Evolutionary conservation across 2,329 filamentous ascomycete species (phyloP).

Genomic region (Leptographium wingfieldii): DNA sequence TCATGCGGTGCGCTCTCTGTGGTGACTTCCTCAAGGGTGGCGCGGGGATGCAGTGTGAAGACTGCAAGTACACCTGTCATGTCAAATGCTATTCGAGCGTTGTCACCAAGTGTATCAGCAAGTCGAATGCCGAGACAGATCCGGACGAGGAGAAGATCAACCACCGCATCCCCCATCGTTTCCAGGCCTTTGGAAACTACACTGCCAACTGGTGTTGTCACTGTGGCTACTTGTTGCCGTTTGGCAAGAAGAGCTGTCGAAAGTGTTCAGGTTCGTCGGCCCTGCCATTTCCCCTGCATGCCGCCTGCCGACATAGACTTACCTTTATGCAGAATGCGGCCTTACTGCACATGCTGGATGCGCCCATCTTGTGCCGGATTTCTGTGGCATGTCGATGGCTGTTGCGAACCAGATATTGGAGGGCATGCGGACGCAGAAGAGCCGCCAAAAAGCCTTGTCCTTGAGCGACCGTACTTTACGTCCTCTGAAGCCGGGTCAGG

Average conservation of each 20-base stretch:
- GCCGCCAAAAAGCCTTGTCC: slow-evolving; percentile 42
- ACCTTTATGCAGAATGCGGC: slow-evolving; percentile 57
- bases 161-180: slow-evolving; percentile 94
- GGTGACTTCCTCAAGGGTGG: slow-evolving; percentile 98
- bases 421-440: slow-evolving; percentile 68
- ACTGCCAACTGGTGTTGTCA: slow-evolving; percentile 99
- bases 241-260: slow-evolving; percentile 89
- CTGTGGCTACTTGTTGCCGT: slow-evolving; percentile 88
- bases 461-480: slow-evolving; percentile 58
- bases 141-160: slow-evolving; percentile 99
- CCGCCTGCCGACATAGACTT: slow-evolving; percentile 11
- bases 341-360: slow-evolving; percentile 87
- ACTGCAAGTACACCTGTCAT: slow-evolving; percentile 99
- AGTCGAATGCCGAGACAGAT: slow-evolving; percentile 96
- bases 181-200: slow-evolving; percentile 93
- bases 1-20: slow-evolving; percentile 97
- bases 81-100: slow-evolving; percentile 95
- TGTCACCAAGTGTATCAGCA: slow-evolving; percentile 98
- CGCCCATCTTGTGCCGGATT: slow-evolving; percentile 91
- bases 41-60: slow-evolving; percentile 96
- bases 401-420: slow-evolving; percentile 88
- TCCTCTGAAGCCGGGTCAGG: slow-evolving; percentile 28
- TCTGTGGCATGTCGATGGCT: slow-evolving; percentile 99
- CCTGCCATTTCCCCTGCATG: background rate
- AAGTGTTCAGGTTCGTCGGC: slow-evolving; percentile 64